A percentile compares a stretch with the other conserved stretches of the same genome.
Conservation (phyloP, 257 asterid species). For the Anisodus acutangulus region DNA sequence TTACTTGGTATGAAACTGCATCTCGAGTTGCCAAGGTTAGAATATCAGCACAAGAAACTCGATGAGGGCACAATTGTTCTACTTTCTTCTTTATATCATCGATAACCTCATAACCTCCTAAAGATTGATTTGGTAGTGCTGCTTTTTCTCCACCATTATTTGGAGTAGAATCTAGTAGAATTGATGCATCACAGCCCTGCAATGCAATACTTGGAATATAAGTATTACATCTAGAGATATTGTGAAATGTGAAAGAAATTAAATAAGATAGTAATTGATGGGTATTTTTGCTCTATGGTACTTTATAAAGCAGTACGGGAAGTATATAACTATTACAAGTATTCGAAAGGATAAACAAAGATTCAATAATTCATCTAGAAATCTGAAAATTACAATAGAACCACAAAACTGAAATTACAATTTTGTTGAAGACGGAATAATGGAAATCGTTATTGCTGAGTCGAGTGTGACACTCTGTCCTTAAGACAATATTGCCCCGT, state of each 20-base stretch:
- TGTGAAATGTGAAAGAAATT: neutral
- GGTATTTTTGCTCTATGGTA: too few relatives aligned
- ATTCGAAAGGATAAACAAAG: too few relatives aligned
- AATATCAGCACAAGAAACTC: constrained; percentile 64
- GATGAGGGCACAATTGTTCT: constrained; percentile 45
- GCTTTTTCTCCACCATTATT: constrained; percentile 51
- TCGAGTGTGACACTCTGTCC: too few relatives aligned
- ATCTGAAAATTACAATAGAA: too few relatives aligned
- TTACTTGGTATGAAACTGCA: constrained; percentile 43
- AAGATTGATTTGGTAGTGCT: constrained; percentile 45
- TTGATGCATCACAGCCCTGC: constrained; percentile 61
- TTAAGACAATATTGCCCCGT: too few relatives aligned
- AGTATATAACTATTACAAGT: too few relatives aligned
- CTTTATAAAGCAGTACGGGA: too few relatives aligned
- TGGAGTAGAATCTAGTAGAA: constrained; percentile 40
- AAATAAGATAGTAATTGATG: too few relatives aligned
- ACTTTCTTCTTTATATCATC: constrained; percentile 48
- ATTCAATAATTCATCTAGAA: too few relatives aligned
- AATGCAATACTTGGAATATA: neutral
- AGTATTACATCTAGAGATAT: neutral
- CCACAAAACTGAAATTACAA: too few relatives aligned
- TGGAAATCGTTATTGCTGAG: too few relatives aligned
- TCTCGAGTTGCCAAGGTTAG: constrained; percentile 55
- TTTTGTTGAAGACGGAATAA: too few relatives aligned
- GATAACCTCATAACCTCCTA: constrained; percentile 51